Conservation (phyloP, 371 early-diverging fungal species). For the Chytridiales sp. region DNA sequence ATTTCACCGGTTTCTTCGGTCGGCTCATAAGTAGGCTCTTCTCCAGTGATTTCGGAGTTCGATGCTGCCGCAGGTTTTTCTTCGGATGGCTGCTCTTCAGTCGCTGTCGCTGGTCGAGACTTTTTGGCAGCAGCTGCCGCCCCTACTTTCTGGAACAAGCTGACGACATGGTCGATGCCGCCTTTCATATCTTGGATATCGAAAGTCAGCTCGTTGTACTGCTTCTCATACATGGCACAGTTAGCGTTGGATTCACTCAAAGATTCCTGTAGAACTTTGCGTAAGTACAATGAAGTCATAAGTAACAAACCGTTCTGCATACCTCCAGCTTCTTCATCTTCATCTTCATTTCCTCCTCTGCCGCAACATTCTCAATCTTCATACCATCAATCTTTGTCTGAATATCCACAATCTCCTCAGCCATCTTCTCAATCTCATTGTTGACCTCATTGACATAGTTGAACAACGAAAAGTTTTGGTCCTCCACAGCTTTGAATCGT, state of each 20-base stretch:
- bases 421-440: constrained; percentile 54
- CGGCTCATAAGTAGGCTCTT: too few species aligned
- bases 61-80: too few species aligned
- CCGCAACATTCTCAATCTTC: constrained; percentile 38
- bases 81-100: not conserved
- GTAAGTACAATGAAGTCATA: constrained; percentile 8
- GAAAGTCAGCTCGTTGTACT: constrained; percentile 39
- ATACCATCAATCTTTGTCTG: constrained; percentile 41
- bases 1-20: too few species aligned
- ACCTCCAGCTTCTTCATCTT: constrained; percentile 43
- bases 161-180: constrained; percentile 38
- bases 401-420: constrained; percentile 50
- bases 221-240: constrained; percentile 32
- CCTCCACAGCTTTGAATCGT: constrained; percentile 56
- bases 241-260: constrained; percentile 22
- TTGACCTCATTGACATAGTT: constrained; percentile 61
- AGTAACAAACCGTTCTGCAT: constrained; percentile 21
- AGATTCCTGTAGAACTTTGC: constrained; percentile 16
- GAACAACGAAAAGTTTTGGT: constrained; percentile 61
- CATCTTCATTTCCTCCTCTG: constrained; percentile 41
- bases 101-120: not conserved
- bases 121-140: constrained; percentile 15
- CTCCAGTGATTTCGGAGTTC: too few species aligned
- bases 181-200: constrained; percentile 36
- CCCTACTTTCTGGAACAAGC: constrained; percentile 40